Conservation (phyloP, 371 early-diverging fungal species). For the Lichtheimia ramosa region DNA sequence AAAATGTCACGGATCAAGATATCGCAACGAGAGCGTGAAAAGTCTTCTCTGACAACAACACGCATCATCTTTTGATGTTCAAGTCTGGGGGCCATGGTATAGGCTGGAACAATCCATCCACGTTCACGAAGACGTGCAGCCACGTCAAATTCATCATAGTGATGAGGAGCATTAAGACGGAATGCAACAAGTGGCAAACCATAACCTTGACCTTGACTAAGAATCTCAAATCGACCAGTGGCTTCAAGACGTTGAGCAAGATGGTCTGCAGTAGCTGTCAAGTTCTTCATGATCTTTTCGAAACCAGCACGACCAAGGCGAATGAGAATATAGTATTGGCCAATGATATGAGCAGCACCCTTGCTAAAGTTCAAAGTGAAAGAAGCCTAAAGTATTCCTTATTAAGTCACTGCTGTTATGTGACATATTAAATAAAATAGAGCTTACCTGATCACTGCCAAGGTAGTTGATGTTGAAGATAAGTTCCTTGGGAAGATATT, state of each 20-base stretch:
- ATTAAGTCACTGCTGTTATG: background rate
- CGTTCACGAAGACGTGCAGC: conserved; percentile 48
- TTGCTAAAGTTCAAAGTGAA: conserved; percentile 75
- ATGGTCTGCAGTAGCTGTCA: conserved; percentile 49
- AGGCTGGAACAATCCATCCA: conserved; percentile 68
- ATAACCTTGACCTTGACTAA: conserved; percentile 42
- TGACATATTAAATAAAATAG: background rate
- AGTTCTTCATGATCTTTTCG: conserved; percentile 55
- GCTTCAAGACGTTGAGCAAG: conserved; percentile 51
- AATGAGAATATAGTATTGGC: conserved; percentile 71
- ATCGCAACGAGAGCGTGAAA: conserved; percentile 47
- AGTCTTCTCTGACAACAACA: conserved; percentile 58
- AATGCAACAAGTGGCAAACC: conserved; percentile 74
- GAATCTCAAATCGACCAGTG: conserved; percentile 60
- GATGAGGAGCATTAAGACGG: conserved; percentile 33
- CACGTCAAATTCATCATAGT: conserved; percentile 52
- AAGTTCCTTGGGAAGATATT: conserved; percentile 62
- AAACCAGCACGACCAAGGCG: conserved; percentile 64
- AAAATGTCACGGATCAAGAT: conserved; percentile 37
- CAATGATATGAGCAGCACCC: conserved; percentile 61
- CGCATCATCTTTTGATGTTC: conserved; percentile 52
- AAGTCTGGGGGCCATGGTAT: conserved; percentile 48
- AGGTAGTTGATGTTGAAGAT: conserved; percentile 72
- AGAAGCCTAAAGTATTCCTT: conserved; percentile 54
- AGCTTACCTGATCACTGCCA: conserved; percentile 46